Evolutionary conservation across 2,329 filamentous ascomycete genomes (phyloP).

Genomic region (Coniochaeta sp.): DNA sequence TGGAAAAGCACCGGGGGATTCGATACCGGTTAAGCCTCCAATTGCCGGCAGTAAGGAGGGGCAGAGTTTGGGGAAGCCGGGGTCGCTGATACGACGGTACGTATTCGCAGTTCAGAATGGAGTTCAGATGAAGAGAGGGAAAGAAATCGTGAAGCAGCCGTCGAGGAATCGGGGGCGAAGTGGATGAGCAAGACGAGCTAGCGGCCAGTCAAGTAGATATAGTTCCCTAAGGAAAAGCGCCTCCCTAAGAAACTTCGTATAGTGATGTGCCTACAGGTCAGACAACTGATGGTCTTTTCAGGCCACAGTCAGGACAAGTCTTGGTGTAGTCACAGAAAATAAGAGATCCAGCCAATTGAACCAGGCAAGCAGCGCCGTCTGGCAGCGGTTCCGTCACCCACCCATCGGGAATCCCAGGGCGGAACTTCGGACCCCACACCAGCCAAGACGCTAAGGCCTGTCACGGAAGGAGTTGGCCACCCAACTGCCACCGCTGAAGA

Average conservation of each 20-base stretch:
- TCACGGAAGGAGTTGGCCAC: not conserved
- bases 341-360: conserved; percentile 1
- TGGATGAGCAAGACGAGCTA: not conserved
- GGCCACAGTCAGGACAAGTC: not conserved
- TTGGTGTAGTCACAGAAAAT: not conserved
- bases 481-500: not conserved
- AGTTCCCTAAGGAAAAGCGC: not conserved
- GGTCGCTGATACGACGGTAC: too few relatives aligned
- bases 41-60: not conserved
- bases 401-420: conserved; percentile 18
- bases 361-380: not conserved
- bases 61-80: not conserved
- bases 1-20: not conserved
- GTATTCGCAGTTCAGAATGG: not conserved
- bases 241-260: not conserved
- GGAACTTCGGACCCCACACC: conserved; percentile 8
- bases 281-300: not conserved
- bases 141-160: not conserved
- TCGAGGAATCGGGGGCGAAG: not conserved
- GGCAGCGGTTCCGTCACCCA: conserved; percentile 9
- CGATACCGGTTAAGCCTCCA: not conserved
- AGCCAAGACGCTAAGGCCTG: not conserved
- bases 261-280: too few relatives aligned
- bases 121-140: not conserved
- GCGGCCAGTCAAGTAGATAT: too few relatives aligned